Base-by-base conservation (phyloP, 139 green algal species). In the Coelastrella sp. region DNA sequence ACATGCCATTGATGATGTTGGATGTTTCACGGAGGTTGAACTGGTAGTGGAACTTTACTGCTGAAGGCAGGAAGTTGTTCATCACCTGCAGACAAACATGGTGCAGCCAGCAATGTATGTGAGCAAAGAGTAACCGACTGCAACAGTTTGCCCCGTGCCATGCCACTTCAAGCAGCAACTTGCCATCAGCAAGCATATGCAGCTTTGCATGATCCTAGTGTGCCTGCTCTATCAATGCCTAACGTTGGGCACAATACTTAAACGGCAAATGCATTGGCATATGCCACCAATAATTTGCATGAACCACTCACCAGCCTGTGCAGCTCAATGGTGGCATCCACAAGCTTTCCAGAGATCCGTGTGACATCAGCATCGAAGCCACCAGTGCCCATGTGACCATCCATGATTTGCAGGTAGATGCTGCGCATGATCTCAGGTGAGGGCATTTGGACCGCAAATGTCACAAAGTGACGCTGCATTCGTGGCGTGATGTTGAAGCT, bases 401-500 rank as follows among this genome's bases (percentile, higher is more conserved):
- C 63, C 27, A 90, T 17, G 7, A 93, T 85, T 22, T 94, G 92
- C 73, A 91, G 92, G 91, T 96, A 96, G 60, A 96, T 95, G 70
- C 90, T 92, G 88, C 94, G 94, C 80, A 97, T 91, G 49, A 97
- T 96, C 11, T 98, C 96, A 4, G 91, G 58, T 3, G 27, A 25
- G 5, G 97, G 97, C 96, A 97, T 97, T 91, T 95, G 95, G 27
- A 97, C 94, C 6, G 95, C 96, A 90, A 99, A 97, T 8, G 96
- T 98, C 57, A 94, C 94, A 92, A 99, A 99, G 92, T 99, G 97
- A 8, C 97, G 95, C 95, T 99, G 97, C 95, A 98, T 97, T 68
- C 97, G 96, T 6, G 96, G 96, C 11, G 97, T 98, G 93, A 99
- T 97, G 87, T 94, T 95, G 95, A 98, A 98, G 68, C 94, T 97